Conservation (phyloP, 2,329 filamentous ascomycete genomes). For the Aspergillus alliaceus region DNA sequence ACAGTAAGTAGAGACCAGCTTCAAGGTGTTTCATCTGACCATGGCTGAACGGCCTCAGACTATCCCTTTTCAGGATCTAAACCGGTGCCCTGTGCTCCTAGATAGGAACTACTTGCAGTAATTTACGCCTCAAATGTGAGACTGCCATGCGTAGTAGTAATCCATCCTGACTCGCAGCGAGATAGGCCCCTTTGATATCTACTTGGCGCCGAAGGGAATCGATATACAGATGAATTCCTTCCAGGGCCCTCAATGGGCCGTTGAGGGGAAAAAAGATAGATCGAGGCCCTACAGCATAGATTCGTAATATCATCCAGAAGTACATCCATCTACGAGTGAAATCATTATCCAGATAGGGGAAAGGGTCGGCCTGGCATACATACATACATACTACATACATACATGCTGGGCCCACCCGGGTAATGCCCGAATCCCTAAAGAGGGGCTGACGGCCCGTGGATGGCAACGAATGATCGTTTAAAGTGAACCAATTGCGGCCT, state of each 20-base stretch:
- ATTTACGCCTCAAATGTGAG: background rate
- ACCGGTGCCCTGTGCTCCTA: conserved; percentile 16
- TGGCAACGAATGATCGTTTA: conserved; percentile 15
- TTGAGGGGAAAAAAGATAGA: no score
- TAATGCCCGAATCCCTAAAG: conserved; percentile 22
- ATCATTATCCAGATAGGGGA: background rate
- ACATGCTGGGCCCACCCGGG: conserved; percentile 20
- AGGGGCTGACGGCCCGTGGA: conserved; percentile 23
- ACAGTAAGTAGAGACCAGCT: background rate
- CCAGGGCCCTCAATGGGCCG: no score
- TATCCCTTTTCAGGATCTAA: conserved; percentile 18
- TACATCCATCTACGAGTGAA: no score
- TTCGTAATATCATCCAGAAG: no score
- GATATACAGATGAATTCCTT: no score
- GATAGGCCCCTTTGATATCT: no score
- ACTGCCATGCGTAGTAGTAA: background rate
- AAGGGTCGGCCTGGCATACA: background rate
- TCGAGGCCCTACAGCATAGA: no score
- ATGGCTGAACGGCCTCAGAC: conserved; percentile 10
- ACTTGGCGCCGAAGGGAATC: no score
- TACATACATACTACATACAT: background rate
- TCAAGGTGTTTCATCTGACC: conserved; percentile 12
- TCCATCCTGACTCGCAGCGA: background rate
- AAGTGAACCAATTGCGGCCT: conserved; percentile 5
- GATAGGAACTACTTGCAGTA: conserved; percentile 20